These are phyloP conservation scores for Cyberlindnera saturnus DNA, from an alignment of 805 yeast genomes.

Conservation along the genomic window DNA sequence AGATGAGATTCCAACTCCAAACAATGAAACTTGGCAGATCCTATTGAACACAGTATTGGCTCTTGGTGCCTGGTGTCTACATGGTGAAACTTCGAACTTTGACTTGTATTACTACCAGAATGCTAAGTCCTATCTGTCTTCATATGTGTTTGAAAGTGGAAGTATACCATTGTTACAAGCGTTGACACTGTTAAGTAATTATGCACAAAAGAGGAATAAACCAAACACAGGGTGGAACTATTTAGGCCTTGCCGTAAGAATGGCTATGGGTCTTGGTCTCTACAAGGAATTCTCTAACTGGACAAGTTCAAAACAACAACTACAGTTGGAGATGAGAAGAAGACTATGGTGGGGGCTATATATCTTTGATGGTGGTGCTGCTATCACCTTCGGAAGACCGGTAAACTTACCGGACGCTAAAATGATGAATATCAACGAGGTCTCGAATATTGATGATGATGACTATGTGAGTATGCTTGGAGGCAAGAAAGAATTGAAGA, in stretches of 20 bases:
- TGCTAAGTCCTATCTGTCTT: conserved; percentile 39
- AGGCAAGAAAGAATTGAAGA: conserved; percentile 13
- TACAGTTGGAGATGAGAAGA: conserved; percentile 49
- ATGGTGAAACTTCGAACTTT: conserved; percentile 45
- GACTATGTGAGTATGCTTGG: conserved; percentile 16
- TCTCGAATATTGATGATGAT: conserved; percentile 45
- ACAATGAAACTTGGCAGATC: conserved; percentile 45
- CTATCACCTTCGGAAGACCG: conserved; percentile 63
- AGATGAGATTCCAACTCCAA: conserved; percentile 34
- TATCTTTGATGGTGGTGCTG: conserved; percentile 57
- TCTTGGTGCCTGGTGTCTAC: conserved; percentile 63
- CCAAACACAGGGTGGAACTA: conserved; percentile 68
- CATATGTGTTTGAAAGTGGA: conserved; percentile 53
- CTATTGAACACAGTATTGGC: conserved; percentile 53
- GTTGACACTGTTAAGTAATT: conserved; percentile 48
- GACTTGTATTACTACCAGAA: conserved; percentile 52
- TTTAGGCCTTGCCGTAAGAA: conserved; percentile 55
- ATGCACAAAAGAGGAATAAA: conserved; percentile 57
- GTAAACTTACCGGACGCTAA: conserved; percentile 42
- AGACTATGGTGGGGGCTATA: conserved; percentile 66
- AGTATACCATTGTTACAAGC: conserved; percentile 49
- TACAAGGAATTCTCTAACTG: conserved; percentile 46
- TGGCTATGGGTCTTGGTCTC: conserved; percentile 62
- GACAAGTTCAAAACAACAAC: conserved; percentile 32
- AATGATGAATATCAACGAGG: conserved; percentile 42